Evolutionary conservation across 169 alveolate species (phyloP).

Genomic region (Cryptosporidium andersoni): DNA sequence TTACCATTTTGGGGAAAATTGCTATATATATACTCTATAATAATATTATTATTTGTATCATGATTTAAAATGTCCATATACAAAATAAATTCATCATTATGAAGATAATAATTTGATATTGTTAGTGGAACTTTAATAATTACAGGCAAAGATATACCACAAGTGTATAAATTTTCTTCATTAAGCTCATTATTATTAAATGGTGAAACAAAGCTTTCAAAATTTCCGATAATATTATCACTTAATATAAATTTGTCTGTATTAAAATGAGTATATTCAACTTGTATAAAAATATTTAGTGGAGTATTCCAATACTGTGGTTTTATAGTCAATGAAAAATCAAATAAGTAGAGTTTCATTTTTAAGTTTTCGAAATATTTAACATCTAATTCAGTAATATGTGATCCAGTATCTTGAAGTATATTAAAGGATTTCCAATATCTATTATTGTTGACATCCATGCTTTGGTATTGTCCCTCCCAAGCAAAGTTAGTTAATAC

Average conservation of each 20-base stretch:
- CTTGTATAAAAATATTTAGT: constrained; percentile 21
- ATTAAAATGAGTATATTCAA: constrained; percentile 15
- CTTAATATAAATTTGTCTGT: not conserved
- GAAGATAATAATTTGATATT: constrained; percentile 41
- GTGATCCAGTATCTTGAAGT: constrained; percentile 58
- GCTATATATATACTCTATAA: constrained; percentile 39
- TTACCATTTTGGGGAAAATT: constrained; percentile 7
- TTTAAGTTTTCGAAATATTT: constrained; percentile 2
- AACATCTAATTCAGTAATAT: constrained; percentile 8
- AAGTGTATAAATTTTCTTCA: constrained; percentile 8
- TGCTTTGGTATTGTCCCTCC: constrained; percentile 64
- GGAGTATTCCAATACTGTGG: constrained; percentile 66
- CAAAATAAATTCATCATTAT: constrained; percentile 32
- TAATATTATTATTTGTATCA: constrained; percentile 10
- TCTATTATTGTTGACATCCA: constrained; percentile 15
- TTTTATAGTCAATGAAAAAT: constrained; percentile 50
- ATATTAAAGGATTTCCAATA: constrained; percentile 2
- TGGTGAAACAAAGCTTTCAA: not conserved
- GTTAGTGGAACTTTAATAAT: constrained; percentile 48
- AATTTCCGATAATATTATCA: not conserved
- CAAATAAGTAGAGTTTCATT: constrained; percentile 22
- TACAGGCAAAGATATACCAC: constrained; percentile 24
- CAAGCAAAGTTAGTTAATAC: constrained; percentile 62
- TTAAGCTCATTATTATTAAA: not conserved
- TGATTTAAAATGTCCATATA: constrained; percentile 35